Conservation (phyloP, 2,329 filamentous ascomycete genomes). For the Colletotrichum truncatum region DNA sequence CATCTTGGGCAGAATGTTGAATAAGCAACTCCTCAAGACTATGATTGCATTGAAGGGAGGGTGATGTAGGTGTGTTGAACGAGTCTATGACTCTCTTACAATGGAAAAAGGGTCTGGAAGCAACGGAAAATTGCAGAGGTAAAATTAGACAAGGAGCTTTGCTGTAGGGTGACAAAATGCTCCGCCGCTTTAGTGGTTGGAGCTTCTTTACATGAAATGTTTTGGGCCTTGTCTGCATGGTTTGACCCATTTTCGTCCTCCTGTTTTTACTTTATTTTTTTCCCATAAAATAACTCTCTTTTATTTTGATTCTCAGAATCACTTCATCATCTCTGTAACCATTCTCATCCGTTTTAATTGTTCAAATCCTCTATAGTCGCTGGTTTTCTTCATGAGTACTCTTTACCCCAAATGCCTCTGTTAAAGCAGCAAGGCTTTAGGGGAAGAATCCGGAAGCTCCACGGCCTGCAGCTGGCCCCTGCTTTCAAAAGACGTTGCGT, state of each 20-base stretch:
- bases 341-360: neutral
- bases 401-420: neutral
- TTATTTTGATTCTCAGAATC: no score
- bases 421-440: conserved; percentile 14
- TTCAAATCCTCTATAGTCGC: neutral
- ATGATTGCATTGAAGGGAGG: neutral
- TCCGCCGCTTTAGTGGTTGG: conserved; percentile 7
- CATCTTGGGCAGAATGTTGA: neutral
- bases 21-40: neutral
- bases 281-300: no score
- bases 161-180: conserved; percentile 7
- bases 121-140: conserved; percentile 4
- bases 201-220: neutral
- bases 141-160: conserved; percentile 21
- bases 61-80: neutral
- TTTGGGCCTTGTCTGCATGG: neutral
- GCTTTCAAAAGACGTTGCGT: neutral
- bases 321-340: no score
- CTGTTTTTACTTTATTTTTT: no score
- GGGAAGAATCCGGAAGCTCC: conserved; percentile 29
- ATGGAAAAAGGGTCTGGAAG: neutral
- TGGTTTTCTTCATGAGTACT: no score
- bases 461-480: neutral
- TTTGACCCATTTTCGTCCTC: no score
- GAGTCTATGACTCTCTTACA: neutral